Evolutionary conservation across 1,139 yeast species (phyloP).

Genomic region (Fermentozyma sake): DNA sequence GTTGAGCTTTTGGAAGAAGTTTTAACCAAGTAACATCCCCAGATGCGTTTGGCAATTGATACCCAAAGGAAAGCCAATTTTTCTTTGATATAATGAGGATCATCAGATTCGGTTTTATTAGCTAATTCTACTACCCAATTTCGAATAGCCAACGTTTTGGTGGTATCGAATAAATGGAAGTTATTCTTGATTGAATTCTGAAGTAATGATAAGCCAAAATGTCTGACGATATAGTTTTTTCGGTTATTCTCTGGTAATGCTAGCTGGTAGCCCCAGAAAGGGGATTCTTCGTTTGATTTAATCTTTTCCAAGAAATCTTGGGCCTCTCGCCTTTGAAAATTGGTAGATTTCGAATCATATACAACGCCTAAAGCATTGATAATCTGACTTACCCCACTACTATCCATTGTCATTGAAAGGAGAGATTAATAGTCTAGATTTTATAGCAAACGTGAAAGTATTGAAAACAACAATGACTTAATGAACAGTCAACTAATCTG

Average conservation of each 20-base stretch:
- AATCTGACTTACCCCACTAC: conserved; percentile 62
- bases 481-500: too few relatives aligned
- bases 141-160: conserved; percentile 66
- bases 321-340: conserved; percentile 61
- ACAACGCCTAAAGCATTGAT: conserved; percentile 74
- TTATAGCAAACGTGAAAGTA: too few relatives aligned
- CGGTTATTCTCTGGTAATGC: conserved; percentile 61
- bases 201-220: conserved; percentile 80
- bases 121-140: conserved; percentile 83
- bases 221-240: conserved; percentile 70
- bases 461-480: too few relatives aligned
- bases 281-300: conserved; percentile 76
- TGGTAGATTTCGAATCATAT: conserved; percentile 67
- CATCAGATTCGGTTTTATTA: conserved; percentile 50
- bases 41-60: conserved; percentile 81
- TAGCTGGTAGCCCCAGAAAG: conserved; percentile 88
- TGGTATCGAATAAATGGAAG: conserved; percentile 53
- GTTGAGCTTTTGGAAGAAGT: too few relatives aligned
- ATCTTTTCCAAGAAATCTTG: conserved; percentile 72
- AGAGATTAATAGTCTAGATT: too few relatives aligned
- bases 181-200: conserved; percentile 64
- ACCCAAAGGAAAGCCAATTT: conserved; percentile 91
- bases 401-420: conserved; percentile 62
- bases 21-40: conserved; percentile 64
- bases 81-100: conserved; percentile 88